Evolutionary conservation across 2,329 filamentous ascomycete species (phyloP), one percentile per base, ranked within the genome.

Genomic region (Stemphylium beticola): DNA sequence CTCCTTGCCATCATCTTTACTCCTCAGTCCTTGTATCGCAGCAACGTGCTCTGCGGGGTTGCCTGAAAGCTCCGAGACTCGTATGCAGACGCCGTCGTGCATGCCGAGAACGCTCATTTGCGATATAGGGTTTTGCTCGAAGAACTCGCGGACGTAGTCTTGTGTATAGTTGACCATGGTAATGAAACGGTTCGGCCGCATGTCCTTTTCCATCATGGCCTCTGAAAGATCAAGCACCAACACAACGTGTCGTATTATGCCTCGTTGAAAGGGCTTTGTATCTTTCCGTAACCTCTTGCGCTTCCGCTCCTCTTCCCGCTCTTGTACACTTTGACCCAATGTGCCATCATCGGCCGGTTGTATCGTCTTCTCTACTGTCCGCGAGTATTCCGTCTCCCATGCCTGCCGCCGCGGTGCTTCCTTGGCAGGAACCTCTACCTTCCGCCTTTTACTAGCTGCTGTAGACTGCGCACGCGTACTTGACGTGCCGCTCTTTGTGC

Each of bases 121-220:
- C 9, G 92, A 96, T 63, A 99, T 98, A 10, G 95, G 95, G 69
- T 99, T 99, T 77, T 99, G 95, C 77, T 98, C 95, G 72, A 98
- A 99, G 78, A 92, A 99, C 74, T 97, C 93, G 55, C 88, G 85
- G 43, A 98, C 89, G 75, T 98, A 99, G 53, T 92, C 89, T 60
- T 89, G 85, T 14, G 92, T 89, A 76, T 92, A 96, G 60, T 87
- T 87, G 69, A 97, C 83, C 47, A 88, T 89, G 29, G 97, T 84
- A 33, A 92, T 84, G 76, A 93, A 93, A 56, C 93, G 86, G 38
- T 88, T 96, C 5, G 95, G 95, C 22, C 95, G 86, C 63, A 98
- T 83, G 72, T 99, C 95, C 77, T 98, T 98, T 76, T 98, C 93
- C 4, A 86, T 78, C 95, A 99, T 99, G 45, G 93, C 91, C 61